These are phyloP conservation scores for Penicillium fuscoglaucum DNA, from an alignment of 2,329 filamentous ascomycete species.

Conservation along the genomic window DNA sequence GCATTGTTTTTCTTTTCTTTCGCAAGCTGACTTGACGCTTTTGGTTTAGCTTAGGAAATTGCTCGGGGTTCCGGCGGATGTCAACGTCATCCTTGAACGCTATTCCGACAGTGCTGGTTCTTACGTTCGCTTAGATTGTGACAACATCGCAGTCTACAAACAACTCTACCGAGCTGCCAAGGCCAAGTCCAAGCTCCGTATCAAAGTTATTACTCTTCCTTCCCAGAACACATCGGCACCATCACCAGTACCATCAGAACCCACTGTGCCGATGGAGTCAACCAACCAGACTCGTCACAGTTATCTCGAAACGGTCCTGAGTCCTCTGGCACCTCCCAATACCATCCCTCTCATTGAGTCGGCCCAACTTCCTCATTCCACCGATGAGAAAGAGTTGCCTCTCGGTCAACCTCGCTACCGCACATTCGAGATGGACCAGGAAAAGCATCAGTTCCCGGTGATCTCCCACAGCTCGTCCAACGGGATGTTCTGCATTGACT, in stretches of 20 bases:
- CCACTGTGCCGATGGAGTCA: conserved; percentile 12
- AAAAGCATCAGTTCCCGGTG: conserved; percentile 33
- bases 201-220: conserved; percentile 68
- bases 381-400: conserved; percentile 6
- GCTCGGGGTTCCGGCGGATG: conserved; percentile 64
- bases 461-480: conserved; percentile 37
- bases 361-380: background rate
- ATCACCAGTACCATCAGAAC: conserved; percentile 17
- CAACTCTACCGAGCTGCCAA: conserved; percentile 95
- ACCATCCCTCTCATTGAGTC: conserved; percentile 8
- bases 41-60: conserved; percentile 64
- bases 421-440: conserved; percentile 30
- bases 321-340: conserved; percentile 24
- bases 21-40: conserved; percentile 16
- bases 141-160: conserved; percentile 85
- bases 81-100: conserved; percentile 74
- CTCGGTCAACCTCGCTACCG: conserved; percentile 25
- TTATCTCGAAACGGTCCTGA: conserved; percentile 47
- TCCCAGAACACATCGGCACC: conserved; percentile 35
- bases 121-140: conserved; percentile 76
- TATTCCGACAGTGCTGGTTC: conserved; percentile 89
- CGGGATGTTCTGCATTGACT: conserved; percentile 77
- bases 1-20: background rate
- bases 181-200: conserved; percentile 94
- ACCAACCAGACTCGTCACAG: conserved; percentile 33